Conservation (phyloP, 139 green algal genomes). For the Spirogloea muscicola region DNA sequence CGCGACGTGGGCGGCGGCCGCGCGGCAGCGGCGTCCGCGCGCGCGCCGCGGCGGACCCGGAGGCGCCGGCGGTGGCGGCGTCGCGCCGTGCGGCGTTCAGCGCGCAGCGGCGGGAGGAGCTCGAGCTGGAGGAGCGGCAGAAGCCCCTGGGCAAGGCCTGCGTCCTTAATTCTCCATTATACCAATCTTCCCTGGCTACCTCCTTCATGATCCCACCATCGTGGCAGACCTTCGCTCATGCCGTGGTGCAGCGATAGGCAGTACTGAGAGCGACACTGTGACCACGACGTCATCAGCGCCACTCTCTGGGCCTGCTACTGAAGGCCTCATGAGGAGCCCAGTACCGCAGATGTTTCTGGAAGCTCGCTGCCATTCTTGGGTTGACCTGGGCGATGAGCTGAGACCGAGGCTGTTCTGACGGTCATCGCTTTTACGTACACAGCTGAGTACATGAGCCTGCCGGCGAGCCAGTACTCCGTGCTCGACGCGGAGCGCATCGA, state of each 20-base stretch:
- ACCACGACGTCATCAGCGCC: too few species aligned
- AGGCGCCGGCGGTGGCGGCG: neutral
- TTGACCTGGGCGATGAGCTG: neutral
- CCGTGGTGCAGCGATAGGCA: neutral
- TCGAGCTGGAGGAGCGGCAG: constrained; percentile 1
- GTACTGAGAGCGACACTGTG: too few species aligned
- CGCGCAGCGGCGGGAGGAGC: constrained; percentile 8
- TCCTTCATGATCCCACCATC: neutral
- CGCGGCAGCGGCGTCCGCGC: too few species aligned
- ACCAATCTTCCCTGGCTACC: neutral
- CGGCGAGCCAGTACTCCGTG: constrained; percentile 50
- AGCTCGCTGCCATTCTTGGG: neutral
- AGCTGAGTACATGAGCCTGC: constrained; percentile 56
- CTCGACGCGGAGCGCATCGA: constrained; percentile 52
- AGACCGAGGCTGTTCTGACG: neutral
- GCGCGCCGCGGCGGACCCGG: neutral
- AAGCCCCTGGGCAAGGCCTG: neutral
- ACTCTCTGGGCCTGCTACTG: too few species aligned
- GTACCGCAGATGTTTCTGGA: neutral
- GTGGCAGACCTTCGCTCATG: too few species aligned
- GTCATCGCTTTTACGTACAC: neutral
- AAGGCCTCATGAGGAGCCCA: too few species aligned
- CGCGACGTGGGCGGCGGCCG: too few species aligned
- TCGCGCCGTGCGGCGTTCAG: neutral
- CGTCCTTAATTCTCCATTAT: neutral